These are phyloP conservation scores for Agrocybe chaxingu DNA, from an alignment of 768 basidiomycete genomes.

Conservation along the genomic window DNA sequence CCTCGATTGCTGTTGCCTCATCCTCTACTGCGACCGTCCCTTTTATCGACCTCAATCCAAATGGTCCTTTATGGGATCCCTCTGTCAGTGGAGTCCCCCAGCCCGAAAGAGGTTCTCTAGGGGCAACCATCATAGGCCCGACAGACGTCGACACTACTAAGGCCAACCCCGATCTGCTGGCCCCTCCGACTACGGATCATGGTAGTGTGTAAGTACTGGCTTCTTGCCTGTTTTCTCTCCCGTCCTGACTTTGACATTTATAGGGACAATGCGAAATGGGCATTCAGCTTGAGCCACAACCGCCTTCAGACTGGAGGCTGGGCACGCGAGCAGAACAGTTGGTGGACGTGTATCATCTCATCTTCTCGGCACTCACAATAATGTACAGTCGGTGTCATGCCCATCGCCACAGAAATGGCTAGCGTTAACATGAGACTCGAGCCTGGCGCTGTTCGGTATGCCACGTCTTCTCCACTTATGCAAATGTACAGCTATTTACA, in stretches of 20 bases:
- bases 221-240: neutral
- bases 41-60: conserved; percentile 21
- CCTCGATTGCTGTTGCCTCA: conserved; percentile 21
- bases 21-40: conserved; percentile 37
- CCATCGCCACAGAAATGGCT: conserved; percentile 34
- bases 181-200: conserved; percentile 60
- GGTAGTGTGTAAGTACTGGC: conserved; percentile 38
- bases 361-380: neutral
- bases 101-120: conserved; percentile 43
- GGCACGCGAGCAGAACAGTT: conserved; percentile 47
- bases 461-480: neutral
- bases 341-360: conserved; percentile 27
- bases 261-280: conserved; percentile 57
- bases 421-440: conserved; percentile 53
- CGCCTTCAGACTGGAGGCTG: conserved; percentile 60
- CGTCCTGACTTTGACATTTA: neutral
- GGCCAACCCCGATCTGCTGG: conserved; percentile 53
- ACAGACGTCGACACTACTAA: conserved; percentile 48
- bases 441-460: conserved; percentile 45
- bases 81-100: conserved; percentile 32
- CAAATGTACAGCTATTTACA: neutral
- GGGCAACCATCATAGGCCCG: conserved; percentile 51
- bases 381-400: conserved; percentile 39
- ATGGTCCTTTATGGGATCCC: conserved; percentile 18
- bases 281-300: conserved; percentile 58